Base-by-base conservation (phyloP, 352 stramenopile species). In the Pythium volutum region DNA sequence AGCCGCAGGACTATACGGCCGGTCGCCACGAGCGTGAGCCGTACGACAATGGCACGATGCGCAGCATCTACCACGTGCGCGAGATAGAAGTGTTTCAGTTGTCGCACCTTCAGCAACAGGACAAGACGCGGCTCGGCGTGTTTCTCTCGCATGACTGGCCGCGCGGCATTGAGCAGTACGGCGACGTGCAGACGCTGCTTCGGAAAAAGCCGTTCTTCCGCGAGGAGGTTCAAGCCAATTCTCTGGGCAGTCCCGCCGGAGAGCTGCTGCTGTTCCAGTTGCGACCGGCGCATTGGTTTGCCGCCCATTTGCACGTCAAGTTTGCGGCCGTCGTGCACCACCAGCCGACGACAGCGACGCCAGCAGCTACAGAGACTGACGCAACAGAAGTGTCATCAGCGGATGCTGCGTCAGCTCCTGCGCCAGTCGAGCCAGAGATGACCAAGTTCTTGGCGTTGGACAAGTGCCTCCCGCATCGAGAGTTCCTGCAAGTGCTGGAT, bases 101-200 rank as follows among this genome's bases (percentile, higher is more conserved):
- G 79, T 38, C 97, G 79, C 38, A 98, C 76, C 64, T 99, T 91
- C 80, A 99, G 99, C 20, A 98, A 58, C 63, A 72, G 6, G 72
- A 84, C 51, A 25, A 23, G 31, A 73, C 68, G 54, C 75, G 66
- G 8, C 34, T 99, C 12, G 88, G 97, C 50, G 87, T 98, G 15
- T 96, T 99, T 47, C 58, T 99, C 15, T 98, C 92, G 49, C 97
- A 99, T 73, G 98, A 99, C 77, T 99, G 98, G 98, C 98, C 98
- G 8, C 79, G 86, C n/a, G 93, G 95, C 6, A 98, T 99, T 56
- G 95, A 95, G 27, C 86, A 98, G 63, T 88, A 98, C 68, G 97
- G 98, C 11, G 87, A 99, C 70, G 59, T 88, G 18, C 55, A 76
- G 7, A 71, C 75, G 42, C 70, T 99, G n/a, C 62, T 99, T 16